Evolutionary conservation across 2,329 filamentous ascomycete genomes (phyloP).

Genomic region (Hypoxylon sp.): DNA sequence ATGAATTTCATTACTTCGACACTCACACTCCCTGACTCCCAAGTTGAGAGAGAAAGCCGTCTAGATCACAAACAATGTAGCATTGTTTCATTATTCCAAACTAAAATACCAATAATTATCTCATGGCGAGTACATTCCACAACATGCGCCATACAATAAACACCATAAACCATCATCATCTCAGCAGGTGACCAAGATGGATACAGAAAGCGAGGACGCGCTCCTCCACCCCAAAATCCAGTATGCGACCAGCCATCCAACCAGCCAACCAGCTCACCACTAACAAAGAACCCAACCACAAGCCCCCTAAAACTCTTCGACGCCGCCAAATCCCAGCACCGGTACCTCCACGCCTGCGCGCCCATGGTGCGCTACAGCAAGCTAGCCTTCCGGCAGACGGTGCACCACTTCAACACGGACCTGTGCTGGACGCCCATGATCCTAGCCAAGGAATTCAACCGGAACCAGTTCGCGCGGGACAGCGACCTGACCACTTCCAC

Average conservation of each 20-base stretch:
- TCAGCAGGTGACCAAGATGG: constrained; percentile 37
- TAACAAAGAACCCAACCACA: neutral
- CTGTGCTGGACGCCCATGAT: constrained; percentile 78
- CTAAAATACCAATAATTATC: too few relatives aligned
- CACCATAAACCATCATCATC: too few relatives aligned
- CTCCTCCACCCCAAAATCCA: constrained; percentile 36
- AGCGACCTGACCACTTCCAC: constrained; percentile 72
- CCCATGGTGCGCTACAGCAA: constrained; percentile 53
- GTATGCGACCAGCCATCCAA: constrained; percentile 25
- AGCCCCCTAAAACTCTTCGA: constrained; percentile 56
- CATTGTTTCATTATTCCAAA: too few relatives aligned
- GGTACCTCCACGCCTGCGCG: constrained; percentile 56
- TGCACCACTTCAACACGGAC: constrained; percentile 70
- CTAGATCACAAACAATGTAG: too few relatives aligned
- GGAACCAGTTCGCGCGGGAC: constrained; percentile 65
- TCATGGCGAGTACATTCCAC: too few relatives aligned
- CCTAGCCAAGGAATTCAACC: constrained; percentile 73
- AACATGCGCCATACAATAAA: constrained; percentile 1
- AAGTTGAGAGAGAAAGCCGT: too few relatives aligned
- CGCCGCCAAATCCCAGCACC: constrained; percentile 49
- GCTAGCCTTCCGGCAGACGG: constrained; percentile 74
- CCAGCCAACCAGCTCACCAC: neutral
- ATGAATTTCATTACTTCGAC: too few relatives aligned
- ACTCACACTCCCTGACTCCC: too few relatives aligned
- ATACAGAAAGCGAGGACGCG: constrained; percentile 30